Percentiles rank a stretch among this genome's conserved stretches.
phyloP scores from a whole-genome alignment of 2,329 filamentous ascomycete genomes.

The Plenodomus biglobosus region DNA sequence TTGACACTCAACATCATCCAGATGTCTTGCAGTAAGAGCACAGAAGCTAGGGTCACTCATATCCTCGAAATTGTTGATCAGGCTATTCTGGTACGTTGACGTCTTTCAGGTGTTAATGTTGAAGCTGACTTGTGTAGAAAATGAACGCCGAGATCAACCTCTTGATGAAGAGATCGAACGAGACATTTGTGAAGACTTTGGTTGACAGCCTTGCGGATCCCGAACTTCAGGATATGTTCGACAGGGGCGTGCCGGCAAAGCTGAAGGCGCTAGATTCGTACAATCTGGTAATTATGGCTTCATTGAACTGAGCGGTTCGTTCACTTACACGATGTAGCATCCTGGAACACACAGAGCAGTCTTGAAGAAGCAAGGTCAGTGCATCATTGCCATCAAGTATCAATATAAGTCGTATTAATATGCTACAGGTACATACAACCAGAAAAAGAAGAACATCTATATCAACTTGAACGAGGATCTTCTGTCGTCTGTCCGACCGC shows the following conservation, averaged over 20 bases:
- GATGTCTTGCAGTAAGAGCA: conserved; percentile 20
- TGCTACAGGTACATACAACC: background rate
- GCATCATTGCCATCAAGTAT: background rate
- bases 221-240: conserved; percentile 2
- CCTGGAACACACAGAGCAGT: conserved; percentile 1
- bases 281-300: background rate
- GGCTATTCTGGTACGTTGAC: conserved; percentile 5
- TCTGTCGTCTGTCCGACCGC: background rate
- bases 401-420: background rate
- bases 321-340: background rate
- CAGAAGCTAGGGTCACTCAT: conserved; percentile 14
- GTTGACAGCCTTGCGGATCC: background rate
- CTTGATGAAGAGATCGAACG: too few relatives aligned
- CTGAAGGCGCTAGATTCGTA: background rate
- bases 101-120: background rate
- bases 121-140: background rate
- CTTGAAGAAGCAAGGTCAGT: conserved; percentile 2
- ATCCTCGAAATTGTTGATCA: conserved; percentile 12
- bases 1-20: conserved; percentile 17
- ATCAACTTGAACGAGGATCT: conserved; percentile 6
- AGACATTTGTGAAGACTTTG: background rate
- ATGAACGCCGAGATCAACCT: background rate
- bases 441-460: conserved; percentile 8
- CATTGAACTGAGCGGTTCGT: background rate
- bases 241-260: conserved; percentile 1